These are phyloP conservation scores for Boletus speciosus DNA, from an alignment of 768 basidiomycete genomes.

Conservation along the genomic window DNA sequence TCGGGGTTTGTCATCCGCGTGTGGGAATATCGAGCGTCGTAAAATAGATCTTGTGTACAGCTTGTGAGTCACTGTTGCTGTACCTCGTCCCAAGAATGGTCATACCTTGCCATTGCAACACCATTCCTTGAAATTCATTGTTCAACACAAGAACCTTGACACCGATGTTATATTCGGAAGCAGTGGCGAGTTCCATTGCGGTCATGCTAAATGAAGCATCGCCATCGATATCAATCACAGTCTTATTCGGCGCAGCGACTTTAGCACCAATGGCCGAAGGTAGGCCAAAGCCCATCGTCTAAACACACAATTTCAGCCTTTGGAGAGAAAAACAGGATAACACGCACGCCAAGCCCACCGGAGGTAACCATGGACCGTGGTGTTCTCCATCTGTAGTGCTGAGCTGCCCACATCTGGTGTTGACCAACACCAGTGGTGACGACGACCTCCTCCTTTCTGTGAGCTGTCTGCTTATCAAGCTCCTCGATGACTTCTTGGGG, in stretches of 20 bases:
- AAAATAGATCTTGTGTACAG: slow-evolving; percentile 74
- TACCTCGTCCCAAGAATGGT: background rate
- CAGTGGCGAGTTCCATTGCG: slow-evolving; percentile 97
- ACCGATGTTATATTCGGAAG: slow-evolving; percentile 86
- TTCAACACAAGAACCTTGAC: slow-evolving; percentile 92
- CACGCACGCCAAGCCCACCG: slow-evolving; percentile 87
- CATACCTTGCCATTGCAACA: slow-evolving; percentile 96
- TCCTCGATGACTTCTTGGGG: slow-evolving; percentile 97
- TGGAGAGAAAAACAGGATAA: background rate
- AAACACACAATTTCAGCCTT: background rate
- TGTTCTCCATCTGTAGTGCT: slow-evolving; percentile 86
- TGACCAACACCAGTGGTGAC: slow-evolving; percentile 96
- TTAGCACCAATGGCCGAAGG: slow-evolving; percentile 96
- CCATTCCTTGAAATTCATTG: slow-evolving; percentile 99
- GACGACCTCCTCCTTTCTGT: slow-evolving; percentile 83
- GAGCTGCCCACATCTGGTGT: slow-evolving; percentile 99
- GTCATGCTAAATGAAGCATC: slow-evolving; percentile 99
- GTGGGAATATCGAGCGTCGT: slow-evolving; percentile 94
- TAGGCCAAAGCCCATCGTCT: slow-evolving; percentile 99
- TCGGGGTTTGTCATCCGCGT: slow-evolving; percentile 95
- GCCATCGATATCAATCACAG: slow-evolving; percentile 93
- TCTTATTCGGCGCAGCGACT: slow-evolving; percentile 90
- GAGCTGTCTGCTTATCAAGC: slow-evolving; percentile 73
- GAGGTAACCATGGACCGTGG: slow-evolving; percentile 89
- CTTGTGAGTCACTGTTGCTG: background rate